phyloP scores from a whole-genome alignment of 441 rosid genomes.

The Biscutella laevigata region DNA sequence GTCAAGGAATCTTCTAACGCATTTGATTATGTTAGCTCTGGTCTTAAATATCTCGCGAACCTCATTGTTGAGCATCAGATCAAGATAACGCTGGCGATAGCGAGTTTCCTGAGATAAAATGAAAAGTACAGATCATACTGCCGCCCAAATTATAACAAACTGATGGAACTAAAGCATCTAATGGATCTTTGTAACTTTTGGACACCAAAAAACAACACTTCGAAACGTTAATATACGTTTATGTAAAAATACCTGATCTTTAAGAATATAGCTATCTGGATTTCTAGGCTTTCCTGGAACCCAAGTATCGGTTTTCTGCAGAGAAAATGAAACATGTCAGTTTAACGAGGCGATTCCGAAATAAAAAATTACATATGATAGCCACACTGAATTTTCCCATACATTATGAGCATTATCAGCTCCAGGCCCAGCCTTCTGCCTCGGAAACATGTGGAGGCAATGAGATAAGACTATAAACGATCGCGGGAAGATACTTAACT shows the following conservation, averaged over 20 bases:
- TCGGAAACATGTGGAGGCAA: slow-evolving; percentile 87
- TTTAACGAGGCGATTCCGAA: too few species aligned
- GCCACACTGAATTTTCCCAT: background rate
- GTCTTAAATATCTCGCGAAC: slow-evolving; percentile 60
- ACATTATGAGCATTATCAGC: slow-evolving; percentile 28
- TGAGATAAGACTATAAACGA: slow-evolving; percentile 51
- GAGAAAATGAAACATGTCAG: too few species aligned
- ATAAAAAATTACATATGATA: too few species aligned
- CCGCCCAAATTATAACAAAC: background rate
- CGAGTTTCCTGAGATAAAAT: slow-evolving; percentile 61
- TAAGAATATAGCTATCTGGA: slow-evolving; percentile 58
- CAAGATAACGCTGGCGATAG: slow-evolving; percentile 76
- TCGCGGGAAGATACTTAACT: slow-evolving; percentile 66
- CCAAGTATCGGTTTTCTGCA: too few species aligned
- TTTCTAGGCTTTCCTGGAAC: slow-evolving; percentile 58
- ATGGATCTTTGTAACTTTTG: too few species aligned
- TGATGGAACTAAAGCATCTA: background rate
- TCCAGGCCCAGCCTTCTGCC: slow-evolving; percentile 49
- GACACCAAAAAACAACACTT: too few species aligned
- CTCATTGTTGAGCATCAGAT: slow-evolving; percentile 69
- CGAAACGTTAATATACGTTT: background rate
- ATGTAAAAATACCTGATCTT: slow-evolving; percentile 58
- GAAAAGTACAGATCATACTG: background rate
- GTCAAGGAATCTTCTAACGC: slow-evolving; percentile 56
- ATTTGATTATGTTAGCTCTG: slow-evolving; percentile 45